Evolutionary conservation across 345 rosid species (phyloP).

Genomic region (Brassica juncea): DNA sequence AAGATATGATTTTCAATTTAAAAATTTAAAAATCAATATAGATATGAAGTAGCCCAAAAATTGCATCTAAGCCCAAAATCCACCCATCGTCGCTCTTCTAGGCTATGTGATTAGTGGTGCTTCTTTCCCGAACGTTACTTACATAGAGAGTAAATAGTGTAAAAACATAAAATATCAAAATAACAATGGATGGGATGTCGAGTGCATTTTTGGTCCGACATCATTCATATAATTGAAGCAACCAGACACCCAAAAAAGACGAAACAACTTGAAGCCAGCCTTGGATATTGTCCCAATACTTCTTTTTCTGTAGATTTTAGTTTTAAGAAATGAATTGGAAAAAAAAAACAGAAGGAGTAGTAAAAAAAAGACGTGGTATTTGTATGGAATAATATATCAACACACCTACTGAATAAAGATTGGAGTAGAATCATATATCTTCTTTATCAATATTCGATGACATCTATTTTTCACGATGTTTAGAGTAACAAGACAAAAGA

Average conservation of each 20-base stretch:
- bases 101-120: background rate
- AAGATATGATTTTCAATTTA: background rate
- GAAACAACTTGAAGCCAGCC: constrained; percentile 26
- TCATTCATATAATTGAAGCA: constrained; percentile 28
- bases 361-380: too few species aligned
- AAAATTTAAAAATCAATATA: background rate
- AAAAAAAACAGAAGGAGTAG: too few species aligned
- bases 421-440: background rate
- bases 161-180: background rate
- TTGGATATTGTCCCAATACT: constrained; percentile 17
- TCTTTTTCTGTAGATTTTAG: background rate
- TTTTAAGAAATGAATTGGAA: background rate
- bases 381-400: constrained; percentile 7
- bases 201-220: constrained; percentile 27
- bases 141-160: background rate
- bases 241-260: constrained; percentile 15
- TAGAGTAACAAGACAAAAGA: background rate
- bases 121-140: background rate
- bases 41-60: background rate
- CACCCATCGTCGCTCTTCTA: background rate
- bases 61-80: background rate
- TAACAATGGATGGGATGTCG: background rate
- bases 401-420: background rate
- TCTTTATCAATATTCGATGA: background rate
- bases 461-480: constrained; percentile 1